Percentiles rank a stretch among this genome's conserved stretches.
phyloP scores from a whole-genome alignment of 2,329 filamentous ascomycete genomes.

The Fonsecaea pedrosoi region DNA sequence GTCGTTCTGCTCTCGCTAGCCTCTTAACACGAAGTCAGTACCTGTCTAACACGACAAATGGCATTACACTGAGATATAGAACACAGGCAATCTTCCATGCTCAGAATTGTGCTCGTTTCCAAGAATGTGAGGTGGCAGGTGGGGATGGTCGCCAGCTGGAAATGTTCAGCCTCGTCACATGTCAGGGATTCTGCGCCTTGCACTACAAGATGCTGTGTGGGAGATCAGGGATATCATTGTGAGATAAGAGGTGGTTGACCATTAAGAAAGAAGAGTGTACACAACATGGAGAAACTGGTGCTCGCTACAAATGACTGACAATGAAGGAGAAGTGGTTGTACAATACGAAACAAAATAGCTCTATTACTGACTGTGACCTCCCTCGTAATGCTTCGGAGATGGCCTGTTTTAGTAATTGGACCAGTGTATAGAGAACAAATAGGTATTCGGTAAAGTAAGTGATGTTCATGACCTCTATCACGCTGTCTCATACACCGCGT shows the following conservation, averaged over 20 bases:
- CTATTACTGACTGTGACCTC: too few species aligned
- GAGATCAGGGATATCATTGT: too few species aligned
- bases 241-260: background rate
- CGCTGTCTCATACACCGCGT: background rate
- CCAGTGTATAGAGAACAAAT: background rate
- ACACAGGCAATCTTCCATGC: background rate
- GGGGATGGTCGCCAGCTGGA: background rate
- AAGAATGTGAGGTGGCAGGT: too few species aligned
- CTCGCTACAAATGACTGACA: background rate
- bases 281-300: background rate
- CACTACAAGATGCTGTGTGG: too few species aligned
- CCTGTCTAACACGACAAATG: background rate
- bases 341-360: too few species aligned
- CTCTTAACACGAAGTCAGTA: background rate
- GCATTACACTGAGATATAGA: too few species aligned
- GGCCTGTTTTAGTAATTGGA: too few species aligned
- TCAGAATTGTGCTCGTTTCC: background rate
- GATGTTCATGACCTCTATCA: background rate
- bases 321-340: too few species aligned
- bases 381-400: too few species aligned
- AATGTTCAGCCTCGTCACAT: constrained; percentile 1
- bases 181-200: background rate
- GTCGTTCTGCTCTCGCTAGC: background rate
- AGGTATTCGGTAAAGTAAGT: background rate
- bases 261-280: background rate